These are phyloP conservation scores for Emericellopsis cladophorae DNA, from an alignment of 2,329 filamentous ascomycete genomes.

Conservation along the genomic window DNA sequence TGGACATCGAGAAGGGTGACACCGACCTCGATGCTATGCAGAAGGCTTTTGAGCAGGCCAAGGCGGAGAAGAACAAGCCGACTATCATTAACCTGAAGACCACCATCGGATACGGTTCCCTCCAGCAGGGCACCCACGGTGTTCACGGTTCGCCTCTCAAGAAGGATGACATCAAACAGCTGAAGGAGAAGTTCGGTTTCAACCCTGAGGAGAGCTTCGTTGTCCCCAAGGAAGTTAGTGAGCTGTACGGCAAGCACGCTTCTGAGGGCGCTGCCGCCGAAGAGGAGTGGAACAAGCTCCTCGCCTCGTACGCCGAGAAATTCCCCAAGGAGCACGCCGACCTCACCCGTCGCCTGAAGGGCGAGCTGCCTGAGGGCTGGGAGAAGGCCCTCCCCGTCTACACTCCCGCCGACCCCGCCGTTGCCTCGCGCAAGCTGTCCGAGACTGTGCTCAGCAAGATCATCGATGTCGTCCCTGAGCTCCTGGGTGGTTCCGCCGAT, in stretches of 20 bases:
- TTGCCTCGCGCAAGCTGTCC: slow-evolving; percentile 92
- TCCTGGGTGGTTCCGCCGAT: slow-evolving; percentile 93
- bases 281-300: slow-evolving; percentile 88
- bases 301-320: slow-evolving; percentile 73
- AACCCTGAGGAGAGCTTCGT: slow-evolving; percentile 87
- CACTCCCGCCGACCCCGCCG: slow-evolving; percentile 70
- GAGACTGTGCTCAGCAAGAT: slow-evolving; percentile 88
- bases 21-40: slow-evolving; percentile 78
- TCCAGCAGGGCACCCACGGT: slow-evolving; percentile 83
- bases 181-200: slow-evolving; percentile 94
- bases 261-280: slow-evolving; percentile 79
- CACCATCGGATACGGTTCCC: slow-evolving; percentile 92
- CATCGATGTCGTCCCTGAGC: slow-evolving; percentile 70
- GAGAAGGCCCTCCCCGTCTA: slow-evolving; percentile 88
- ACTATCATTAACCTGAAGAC: slow-evolving; percentile 94
- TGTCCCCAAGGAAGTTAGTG: slow-evolving; percentile 90
- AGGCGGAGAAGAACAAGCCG: slow-evolving; percentile 90
- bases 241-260: slow-evolving; percentile 74
- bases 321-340: slow-evolving; percentile 72
- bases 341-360: slow-evolving; percentile 64
- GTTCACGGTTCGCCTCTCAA: slow-evolving; percentile 96
- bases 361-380: slow-evolving; percentile 90
- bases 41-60: slow-evolving; percentile 72
- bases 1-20: slow-evolving; percentile 79
- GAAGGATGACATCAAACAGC: slow-evolving; percentile 81